Percentiles rank a stretch among this genome's conserved stretches.
phyloP scores from a whole-genome alignment of 139 green algal genomes.

The Haematococcus lacustris region DNA sequence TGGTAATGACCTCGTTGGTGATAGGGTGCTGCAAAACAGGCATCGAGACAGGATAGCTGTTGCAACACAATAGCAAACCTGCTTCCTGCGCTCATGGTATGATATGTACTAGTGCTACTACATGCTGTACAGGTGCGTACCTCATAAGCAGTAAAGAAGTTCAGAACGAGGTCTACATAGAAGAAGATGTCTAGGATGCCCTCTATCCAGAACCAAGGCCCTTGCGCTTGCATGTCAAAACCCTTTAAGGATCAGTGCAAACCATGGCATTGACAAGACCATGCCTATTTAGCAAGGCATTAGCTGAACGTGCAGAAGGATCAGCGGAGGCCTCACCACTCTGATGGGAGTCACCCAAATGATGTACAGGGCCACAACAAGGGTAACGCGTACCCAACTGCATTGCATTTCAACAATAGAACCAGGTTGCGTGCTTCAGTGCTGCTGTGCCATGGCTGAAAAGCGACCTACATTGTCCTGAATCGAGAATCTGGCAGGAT shows the following conservation, averaged over 20 bases:
- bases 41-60: background rate
- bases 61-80: too few species aligned
- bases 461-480: background rate
- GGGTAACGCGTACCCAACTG: conserved; percentile 17
- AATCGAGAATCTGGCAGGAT: conserved; percentile 1
- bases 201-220: conserved; percentile 53
- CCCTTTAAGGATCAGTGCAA: conserved; percentile 18
- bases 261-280: too few species aligned
- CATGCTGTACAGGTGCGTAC: too few species aligned
- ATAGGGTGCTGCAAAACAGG: conserved; percentile 29
- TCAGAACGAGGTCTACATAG: conserved; percentile 41
- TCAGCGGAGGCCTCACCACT: conserved; percentile 43
- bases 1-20: conserved; percentile 31
- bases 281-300: too few species aligned
- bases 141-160: conserved; percentile 56
- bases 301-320: too few species aligned
- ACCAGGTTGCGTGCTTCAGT: background rate
- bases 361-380: conserved; percentile 49
- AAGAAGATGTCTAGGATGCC: conserved; percentile 54
- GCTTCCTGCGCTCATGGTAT: too few species aligned
- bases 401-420: conserved; percentile 6
- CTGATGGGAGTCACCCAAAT: conserved; percentile 50
- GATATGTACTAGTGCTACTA: too few species aligned
- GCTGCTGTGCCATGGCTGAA: background rate
- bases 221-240: conserved; percentile 39